Percentiles rank a stretch among this genome's conserved stretches.
Evolutionary conservation across 306 rosid species (phyloP).

Genomic region (barrel medic (Medicago truncatula)): DNA sequence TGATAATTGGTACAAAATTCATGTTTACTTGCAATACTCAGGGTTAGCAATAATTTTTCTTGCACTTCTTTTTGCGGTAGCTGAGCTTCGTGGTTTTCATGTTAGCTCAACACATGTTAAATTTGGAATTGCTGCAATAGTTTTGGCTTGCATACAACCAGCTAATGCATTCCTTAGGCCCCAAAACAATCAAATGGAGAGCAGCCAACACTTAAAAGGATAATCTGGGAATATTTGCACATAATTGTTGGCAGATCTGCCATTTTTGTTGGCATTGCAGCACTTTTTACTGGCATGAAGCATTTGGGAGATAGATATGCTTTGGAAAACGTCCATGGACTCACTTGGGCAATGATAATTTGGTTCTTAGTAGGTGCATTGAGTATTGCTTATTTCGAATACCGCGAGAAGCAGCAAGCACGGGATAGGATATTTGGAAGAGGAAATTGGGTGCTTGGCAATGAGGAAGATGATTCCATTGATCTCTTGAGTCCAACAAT

Average conservation of each 20-base stretch:
- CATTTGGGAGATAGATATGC: conserved; percentile 83
- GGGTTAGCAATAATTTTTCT: conserved; percentile 79
- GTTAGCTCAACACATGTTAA: conserved; percentile 77
- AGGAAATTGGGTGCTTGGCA: conserved; percentile 92
- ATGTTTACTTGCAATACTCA: conserved; percentile 91
- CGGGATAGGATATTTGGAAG: conserved; percentile 59
- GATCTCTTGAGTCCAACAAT: conserved; percentile 73
- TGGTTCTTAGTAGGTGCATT: conserved; percentile 73
- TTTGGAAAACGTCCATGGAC: conserved; percentile 71
- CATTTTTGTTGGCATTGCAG: conserved; percentile 68
- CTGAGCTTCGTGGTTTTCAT: conserved; percentile 86
- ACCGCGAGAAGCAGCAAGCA: conserved; percentile 51
- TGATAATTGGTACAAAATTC: conserved; percentile 88
- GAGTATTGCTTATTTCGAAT: conserved; percentile 66
- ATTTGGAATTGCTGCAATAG: conserved; percentile 68
- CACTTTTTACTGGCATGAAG: conserved; percentile 86
- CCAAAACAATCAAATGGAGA: conserved; percentile 63
- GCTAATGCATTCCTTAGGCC: conserved; percentile 77
- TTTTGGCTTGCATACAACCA: conserved; percentile 78
- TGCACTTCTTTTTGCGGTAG: conserved; percentile 90
- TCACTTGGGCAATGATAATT: conserved; percentile 67
- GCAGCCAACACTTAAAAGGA: conserved; percentile 58
- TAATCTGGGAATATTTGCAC: conserved; percentile 83
- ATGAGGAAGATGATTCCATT: conserved; percentile 80
- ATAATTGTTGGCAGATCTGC: conserved; percentile 74